Evolutionary conservation across 257 asterid species (phyloP).

Genomic region (Primulina huaijiensis): DNA sequence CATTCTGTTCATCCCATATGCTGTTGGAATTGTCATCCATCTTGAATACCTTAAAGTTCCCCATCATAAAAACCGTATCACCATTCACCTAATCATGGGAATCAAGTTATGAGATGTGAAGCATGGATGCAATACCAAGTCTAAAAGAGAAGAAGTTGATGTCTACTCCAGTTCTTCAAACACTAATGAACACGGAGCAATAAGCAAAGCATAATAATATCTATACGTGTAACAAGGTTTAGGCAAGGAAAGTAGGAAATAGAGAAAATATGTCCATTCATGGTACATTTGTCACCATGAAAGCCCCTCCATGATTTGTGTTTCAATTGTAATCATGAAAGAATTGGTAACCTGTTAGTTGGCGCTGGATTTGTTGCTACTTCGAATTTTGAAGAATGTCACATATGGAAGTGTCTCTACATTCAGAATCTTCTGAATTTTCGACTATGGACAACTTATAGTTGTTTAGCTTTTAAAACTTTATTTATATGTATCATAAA

Average conservation of each 20-base stretch:
- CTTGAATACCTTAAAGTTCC: conserved; percentile 84
- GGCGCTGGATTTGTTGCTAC: conserved; percentile 5
- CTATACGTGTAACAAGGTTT: neutral
- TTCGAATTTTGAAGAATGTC: conserved; percentile 1
- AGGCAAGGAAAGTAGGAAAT: neutral
- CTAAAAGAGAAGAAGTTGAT: neutral
- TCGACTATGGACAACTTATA: neutral
- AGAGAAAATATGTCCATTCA: neutral
- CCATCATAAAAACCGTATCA: conserved; percentile 74
- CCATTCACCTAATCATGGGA: conserved; percentile 73
- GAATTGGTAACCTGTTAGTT: conserved; percentile 11
- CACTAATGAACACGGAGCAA: conserved; percentile 12
- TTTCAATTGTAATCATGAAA: conserved; percentile 6
- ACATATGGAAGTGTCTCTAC: neutral
- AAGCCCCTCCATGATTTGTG: conserved; percentile 4
- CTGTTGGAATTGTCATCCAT: conserved; percentile 54
- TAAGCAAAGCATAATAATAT: neutral
- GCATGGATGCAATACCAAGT: conserved; percentile 11
- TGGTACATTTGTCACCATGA: neutral
- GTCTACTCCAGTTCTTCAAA: conserved; percentile 5
- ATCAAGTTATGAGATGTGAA: conserved; percentile 15
- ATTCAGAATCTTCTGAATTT: neutral
- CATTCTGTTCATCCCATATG: conserved; percentile 81
- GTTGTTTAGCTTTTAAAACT: neutral
- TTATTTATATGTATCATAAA: neutral